Conservation (phyloP, 805 yeast genomes). For the Pichia nakasei region DNA sequence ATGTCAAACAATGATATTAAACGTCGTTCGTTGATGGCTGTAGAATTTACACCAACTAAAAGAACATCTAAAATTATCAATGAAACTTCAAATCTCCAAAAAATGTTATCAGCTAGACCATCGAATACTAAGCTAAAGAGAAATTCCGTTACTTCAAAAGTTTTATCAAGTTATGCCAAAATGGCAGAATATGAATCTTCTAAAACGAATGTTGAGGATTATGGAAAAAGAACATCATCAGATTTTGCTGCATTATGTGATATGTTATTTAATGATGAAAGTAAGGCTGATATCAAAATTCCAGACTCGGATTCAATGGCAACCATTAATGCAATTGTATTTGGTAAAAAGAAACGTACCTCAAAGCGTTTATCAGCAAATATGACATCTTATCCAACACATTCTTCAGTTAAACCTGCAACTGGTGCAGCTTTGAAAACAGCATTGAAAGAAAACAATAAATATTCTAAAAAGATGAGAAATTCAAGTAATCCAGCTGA, state of each 20-base stretch:
- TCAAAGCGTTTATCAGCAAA: constrained; percentile 9
- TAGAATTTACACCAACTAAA: constrained; percentile 16
- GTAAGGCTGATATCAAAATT: constrained; percentile 17
- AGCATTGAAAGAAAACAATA: constrained; percentile 7
- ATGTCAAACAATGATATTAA: not conserved
- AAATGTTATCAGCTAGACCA: not conserved
- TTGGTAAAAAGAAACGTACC: constrained; percentile 14
- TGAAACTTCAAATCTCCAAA: constrained; percentile 17
- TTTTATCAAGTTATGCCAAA: constrained; percentile 66
- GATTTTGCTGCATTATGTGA: constrained; percentile 74
- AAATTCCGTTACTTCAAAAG: constrained; percentile 62
- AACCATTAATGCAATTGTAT: constrained; percentile 37
- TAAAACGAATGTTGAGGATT: constrained; percentile 51
- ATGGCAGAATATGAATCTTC: constrained; percentile 44
- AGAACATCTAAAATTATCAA: constrained; percentile 14
- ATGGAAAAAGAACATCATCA: constrained; percentile 66
- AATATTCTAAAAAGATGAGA: constrained; percentile 7
- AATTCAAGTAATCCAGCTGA: constrained; percentile 25
- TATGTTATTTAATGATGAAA: constrained; percentile 65
- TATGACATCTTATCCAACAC: not conserved
- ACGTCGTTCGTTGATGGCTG: constrained; percentile 9
- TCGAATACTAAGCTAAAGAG: constrained; percentile 35
- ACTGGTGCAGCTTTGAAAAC: constrained; percentile 1
- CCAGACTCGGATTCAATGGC: constrained; percentile 40
- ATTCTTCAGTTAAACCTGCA: not conserved